A percentile compares a stretch with the other conserved stretches of the same genome.
phyloP scores from a whole-genome alignment of 2,329 filamentous ascomycete species.

The Mycocentrospora acerina region DNA sequence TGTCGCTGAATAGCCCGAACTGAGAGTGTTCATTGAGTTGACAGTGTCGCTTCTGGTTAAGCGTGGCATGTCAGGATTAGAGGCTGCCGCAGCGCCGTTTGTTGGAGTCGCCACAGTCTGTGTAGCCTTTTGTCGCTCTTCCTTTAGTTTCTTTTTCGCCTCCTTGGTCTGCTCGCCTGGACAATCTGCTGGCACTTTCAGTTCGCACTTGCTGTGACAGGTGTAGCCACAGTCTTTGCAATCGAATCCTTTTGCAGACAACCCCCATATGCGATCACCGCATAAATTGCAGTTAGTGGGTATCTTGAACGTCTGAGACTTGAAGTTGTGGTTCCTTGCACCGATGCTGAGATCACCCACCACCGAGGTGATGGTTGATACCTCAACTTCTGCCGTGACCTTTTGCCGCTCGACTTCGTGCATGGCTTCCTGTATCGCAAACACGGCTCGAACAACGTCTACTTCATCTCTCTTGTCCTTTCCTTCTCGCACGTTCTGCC shows the following conservation, averaged over 20 bases:
- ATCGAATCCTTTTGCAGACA: slow-evolving; percentile 95
- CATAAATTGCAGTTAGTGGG: slow-evolving; percentile 98
- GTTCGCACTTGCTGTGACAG: slow-evolving; percentile 97
- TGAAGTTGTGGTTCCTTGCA: slow-evolving; percentile 95
- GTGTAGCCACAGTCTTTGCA: slow-evolving; percentile 97
- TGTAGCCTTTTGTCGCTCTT: slow-evolving; percentile 77
- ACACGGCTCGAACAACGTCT: slow-evolving; percentile 78
- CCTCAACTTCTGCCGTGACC: slow-evolving; percentile 88
- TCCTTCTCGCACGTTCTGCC: slow-evolving; percentile 76
- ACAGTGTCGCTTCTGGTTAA: slow-evolving; percentile 83
- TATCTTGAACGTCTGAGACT: slow-evolving; percentile 98
- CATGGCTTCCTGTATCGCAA: slow-evolving; percentile 78
- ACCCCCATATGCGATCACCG: slow-evolving; percentile 93
- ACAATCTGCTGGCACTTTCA: slow-evolving; percentile 96
- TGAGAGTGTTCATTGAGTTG: slow-evolving; percentile 72
- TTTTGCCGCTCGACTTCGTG: slow-evolving; percentile 83
- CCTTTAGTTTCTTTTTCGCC: slow-evolving; percentile 90
- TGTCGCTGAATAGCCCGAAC: slow-evolving; percentile 81
- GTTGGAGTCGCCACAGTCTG: slow-evolving; percentile 54
- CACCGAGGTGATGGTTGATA: slow-evolving; percentile 83
- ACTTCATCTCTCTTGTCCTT: slow-evolving; percentile 89
- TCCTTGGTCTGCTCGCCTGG: slow-evolving; percentile 93
- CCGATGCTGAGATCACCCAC: slow-evolving; percentile 92
- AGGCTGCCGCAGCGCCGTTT: slow-evolving; percentile 48
- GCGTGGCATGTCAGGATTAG: slow-evolving; percentile 64